Base-by-base conservation (phyloP, 208 protist species). In the Wallacemonas sp. region DNA sequence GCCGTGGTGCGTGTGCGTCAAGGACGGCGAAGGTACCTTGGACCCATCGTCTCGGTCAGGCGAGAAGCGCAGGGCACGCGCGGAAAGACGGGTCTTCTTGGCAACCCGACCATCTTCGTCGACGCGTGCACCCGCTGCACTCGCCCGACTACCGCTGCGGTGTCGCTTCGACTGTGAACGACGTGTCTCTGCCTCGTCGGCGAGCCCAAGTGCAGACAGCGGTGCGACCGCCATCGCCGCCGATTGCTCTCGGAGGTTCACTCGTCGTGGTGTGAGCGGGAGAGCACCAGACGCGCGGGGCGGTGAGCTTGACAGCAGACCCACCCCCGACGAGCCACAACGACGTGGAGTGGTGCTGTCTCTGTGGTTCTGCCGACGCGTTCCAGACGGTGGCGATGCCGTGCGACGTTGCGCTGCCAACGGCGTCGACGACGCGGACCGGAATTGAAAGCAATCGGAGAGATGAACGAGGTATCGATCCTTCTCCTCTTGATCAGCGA, bases 381-480 rank as follows among this genome's bases (percentile, higher is more conserved):
- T n/a, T n/a, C n/a, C n/a, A n/a, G n/a, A n/a, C n/a, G n/a, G n/a
- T n/a, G n/a, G n/a, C n/a, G n/a, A n/a, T n/a, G n/a, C n/a, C n/a
- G n/a, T n/a, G n/a, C 9, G 9, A 30, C 6, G 45, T 30, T 4
- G 45, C 6, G 61, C 57, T 2, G 64, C 67, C 13, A 81, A 38
- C 21, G 78, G 78, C 6, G 79, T 85, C 0, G 79, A 74, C 13
- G 63, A 46, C 2, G 79, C 74, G 0, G 79, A 73, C 32, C 34
- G 44, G 63, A 78, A 85, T 34, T 73, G 71, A 53, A 81, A 85
- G 37, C 75, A 29, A 17, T 52, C 52, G 13, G 55, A 37, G 2
- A 80, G 61, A 37, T 71, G 78, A 15, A 50, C 46, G 24, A 79
- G 59, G 52, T 73, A 79, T 9, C 60, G 73, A 10, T 79, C 73